phyloP scores from a whole-genome alignment of 2,329 filamentous ascomycete genomes.

The Aspergillus cejpii region DNA sequence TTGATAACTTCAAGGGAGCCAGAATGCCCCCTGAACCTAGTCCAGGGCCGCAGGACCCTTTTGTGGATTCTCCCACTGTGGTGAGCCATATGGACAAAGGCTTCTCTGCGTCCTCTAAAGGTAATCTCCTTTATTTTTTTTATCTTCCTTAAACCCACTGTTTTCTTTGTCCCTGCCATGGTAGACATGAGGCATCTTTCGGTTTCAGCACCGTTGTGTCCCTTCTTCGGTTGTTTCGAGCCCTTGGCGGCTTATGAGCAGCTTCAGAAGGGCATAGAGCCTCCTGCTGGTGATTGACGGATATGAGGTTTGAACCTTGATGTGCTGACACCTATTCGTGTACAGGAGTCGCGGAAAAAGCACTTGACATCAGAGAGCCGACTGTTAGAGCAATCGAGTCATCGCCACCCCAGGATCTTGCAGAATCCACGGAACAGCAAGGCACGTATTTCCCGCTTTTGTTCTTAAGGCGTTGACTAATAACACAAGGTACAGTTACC shows the following conservation, averaged over 20 bases:
- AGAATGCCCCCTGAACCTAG: slow-evolving; percentile 1
- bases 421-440: not conserved
- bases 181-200: not conserved
- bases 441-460: not conserved
- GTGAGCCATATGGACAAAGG: not conserved
- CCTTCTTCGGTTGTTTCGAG: not conserved
- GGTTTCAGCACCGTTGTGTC: too few relatives aligned
- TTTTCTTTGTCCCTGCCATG: not conserved
- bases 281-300: not conserved
- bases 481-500: not conserved
- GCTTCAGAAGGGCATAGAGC: not conserved
- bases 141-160: too few relatives aligned
- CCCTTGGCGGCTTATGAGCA: not conserved
- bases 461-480: not conserved
- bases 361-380: not conserved
- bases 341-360: not conserved
- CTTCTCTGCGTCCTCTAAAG: not conserved
- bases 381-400: not conserved
- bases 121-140: not conserved
- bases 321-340: not conserved
- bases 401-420: not conserved
- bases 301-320: not conserved
- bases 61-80: slow-evolving; percentile 1
- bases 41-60: slow-evolving; percentile 2
- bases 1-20: not conserved